Base-by-base conservation (phyloP, 2,329 filamentous ascomycete species). In the Microdochium trichocladiopsis region DNA sequence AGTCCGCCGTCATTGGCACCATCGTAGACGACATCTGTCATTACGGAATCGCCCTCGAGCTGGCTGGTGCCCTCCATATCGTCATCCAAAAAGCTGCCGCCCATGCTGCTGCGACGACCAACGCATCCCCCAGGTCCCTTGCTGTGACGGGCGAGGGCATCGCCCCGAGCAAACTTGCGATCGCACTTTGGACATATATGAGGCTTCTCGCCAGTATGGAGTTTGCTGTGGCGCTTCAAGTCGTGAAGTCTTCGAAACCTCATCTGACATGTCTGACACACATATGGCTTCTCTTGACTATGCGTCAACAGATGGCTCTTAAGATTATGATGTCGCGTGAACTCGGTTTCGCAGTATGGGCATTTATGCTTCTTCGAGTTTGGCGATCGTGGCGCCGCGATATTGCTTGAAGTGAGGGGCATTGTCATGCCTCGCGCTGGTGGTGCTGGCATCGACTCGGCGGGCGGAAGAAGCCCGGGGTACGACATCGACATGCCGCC, bases 251-350 rank as follows among this genome's bases (percentile, higher is more conserved):
- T 84, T 52, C 94, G 83, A 70, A 99, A 99, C 50, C 93, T 85
- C 69, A 94, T 89, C 61, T 93, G 83, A 67, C 94, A 99, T n/a
- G 89, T 90, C 56, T 90, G 86, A 66, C 94, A 99, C 25, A 94
- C 83, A 65, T 94, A 99, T 0, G 94, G 94, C 71, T 99, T 99
- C 69, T 99, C 94, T 75, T 99, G 93, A 63, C 92, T 96, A 69
- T 97, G 94, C 1, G 94, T 97, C 66, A 99, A 82, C 53, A 99
- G 80, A 72, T 99, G 94, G 60, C 91, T 96, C 73, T 97, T 99
- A 25, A 97, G 80, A 63, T 99, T 97, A 67, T 97, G 94, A 66
- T 97, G 94, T 47, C 94, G 84, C 25, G 94, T 99, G 61, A 99
- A 99, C 63, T 96, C 94, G 4, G 94, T 96, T 37, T 90, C 84